Percentiles rank a stretch among this genome's conserved stretches.
Conservation (phyloP, 78 protist species). For the Diacronema lutheri region DNA sequence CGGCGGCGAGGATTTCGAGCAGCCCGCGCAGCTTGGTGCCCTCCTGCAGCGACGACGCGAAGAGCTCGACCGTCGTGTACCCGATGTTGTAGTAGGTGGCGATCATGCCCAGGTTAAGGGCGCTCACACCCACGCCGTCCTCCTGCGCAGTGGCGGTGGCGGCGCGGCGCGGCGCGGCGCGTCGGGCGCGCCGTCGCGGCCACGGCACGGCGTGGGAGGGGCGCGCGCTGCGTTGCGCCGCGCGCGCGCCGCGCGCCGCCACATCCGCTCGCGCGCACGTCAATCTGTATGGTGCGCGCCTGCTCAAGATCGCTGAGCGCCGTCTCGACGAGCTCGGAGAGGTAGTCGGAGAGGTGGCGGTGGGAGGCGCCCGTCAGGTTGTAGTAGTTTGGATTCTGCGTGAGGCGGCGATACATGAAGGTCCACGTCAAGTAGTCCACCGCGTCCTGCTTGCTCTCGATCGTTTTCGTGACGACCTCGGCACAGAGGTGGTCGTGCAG, state of each 20-base stretch:
- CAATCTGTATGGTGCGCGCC: slow-evolving; percentile 21
- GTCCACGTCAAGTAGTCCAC: slow-evolving; percentile 96
- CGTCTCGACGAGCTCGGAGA: slow-evolving; percentile 91
- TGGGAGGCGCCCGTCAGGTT: slow-evolving; percentile 66
- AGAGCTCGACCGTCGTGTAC: slow-evolving; percentile 88
- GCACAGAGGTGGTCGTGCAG: slow-evolving; percentile 81
- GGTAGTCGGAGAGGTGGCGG: slow-evolving; percentile 83
- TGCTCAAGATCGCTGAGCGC: slow-evolving; percentile 79
- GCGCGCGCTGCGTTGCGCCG: too few relatives aligned
- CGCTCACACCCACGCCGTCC: slow-evolving; percentile 68
- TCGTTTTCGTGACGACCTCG: slow-evolving; percentile 56
- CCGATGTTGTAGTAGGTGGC: slow-evolving; percentile 92
- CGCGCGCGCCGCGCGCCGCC: too few relatives aligned
- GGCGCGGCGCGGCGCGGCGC: too few relatives aligned
- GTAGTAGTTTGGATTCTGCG: slow-evolving; percentile 94
- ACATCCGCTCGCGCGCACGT: not conserved
- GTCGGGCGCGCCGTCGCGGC: too few relatives aligned
- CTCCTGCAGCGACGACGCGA: slow-evolving; percentile 57
- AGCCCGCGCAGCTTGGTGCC: slow-evolving; percentile 71
- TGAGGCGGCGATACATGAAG: slow-evolving; percentile 82
- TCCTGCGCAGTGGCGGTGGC: not conserved
- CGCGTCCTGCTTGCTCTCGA: slow-evolving; percentile 81
- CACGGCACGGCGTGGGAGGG: too few relatives aligned
- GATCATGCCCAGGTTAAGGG: slow-evolving; percentile 91
- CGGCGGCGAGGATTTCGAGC: slow-evolving; percentile 73